Evolutionary conservation across 1,284 basidiomycete genomes (phyloP).

Genomic region (Bjerkandera adusta): DNA sequence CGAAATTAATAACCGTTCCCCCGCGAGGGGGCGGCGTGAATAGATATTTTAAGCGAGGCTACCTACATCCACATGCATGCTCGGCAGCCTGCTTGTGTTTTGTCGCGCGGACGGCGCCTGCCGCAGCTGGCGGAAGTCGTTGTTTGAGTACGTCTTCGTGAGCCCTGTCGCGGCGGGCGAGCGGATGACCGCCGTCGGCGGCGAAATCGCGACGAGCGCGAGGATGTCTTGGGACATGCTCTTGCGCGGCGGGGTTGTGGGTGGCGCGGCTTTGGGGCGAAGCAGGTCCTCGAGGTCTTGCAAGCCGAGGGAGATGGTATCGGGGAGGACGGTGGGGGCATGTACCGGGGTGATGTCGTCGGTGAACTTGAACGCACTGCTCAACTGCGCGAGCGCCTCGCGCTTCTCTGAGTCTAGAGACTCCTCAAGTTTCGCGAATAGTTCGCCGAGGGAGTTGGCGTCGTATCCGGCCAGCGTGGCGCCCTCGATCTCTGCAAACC

Average conservation of each 20-base stretch:
- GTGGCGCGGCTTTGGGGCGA: slow-evolving; percentile 24
- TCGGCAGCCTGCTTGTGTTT: slow-evolving; percentile 79
- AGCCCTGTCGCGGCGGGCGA: slow-evolving; percentile 74
- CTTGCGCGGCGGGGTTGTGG: slow-evolving; percentile 50
- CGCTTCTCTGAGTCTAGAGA: slow-evolving; percentile 19
- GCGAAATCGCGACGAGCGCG: slow-evolving; percentile 56
- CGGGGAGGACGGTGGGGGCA: slow-evolving; percentile 20
- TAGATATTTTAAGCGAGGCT: slow-evolving; percentile 20
- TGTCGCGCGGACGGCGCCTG: slow-evolving; percentile 63
- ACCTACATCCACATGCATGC: slow-evolving; percentile 75
- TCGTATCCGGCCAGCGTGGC: slow-evolving; percentile 41
- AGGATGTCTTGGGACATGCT: slow-evolving; percentile 49
- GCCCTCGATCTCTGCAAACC: slow-evolving; percentile 38
- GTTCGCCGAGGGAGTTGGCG: slow-evolving; percentile 25
- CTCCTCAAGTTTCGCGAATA: slow-evolving; percentile 24
- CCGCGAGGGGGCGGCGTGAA: slow-evolving; percentile 1
- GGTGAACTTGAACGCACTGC: slow-evolving; percentile 16
- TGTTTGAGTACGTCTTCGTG: slow-evolving; percentile 74
- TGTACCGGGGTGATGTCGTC: slow-evolving; percentile 16
- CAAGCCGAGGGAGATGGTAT: slow-evolving; percentile 24
- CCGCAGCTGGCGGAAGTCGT: slow-evolving; percentile 74
- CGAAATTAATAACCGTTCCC: slow-evolving; percentile 2
- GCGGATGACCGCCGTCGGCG: slow-evolving; percentile 65
- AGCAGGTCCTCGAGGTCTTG: slow-evolving; percentile 30
- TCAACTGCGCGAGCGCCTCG: slow-evolving; percentile 22